Evolutionary conservation across 768 basidiomycete species (phyloP).

Genomic region (Tricholomella constricta): DNA sequence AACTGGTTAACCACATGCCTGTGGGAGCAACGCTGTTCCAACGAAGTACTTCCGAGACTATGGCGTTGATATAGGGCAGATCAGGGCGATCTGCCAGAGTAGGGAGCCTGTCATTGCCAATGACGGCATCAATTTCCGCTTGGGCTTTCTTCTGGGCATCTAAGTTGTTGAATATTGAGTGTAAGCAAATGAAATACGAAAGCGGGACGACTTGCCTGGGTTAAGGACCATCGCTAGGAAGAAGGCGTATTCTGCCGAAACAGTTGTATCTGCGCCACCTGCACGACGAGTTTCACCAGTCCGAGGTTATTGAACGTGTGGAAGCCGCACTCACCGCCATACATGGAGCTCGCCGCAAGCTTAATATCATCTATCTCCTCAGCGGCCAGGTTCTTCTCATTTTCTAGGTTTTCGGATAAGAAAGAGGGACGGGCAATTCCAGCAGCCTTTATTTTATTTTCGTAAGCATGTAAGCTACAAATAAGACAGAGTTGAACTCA

Average conservation of each 20-base stretch:
- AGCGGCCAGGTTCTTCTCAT: conserved; percentile 31
- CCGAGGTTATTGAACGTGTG: background rate
- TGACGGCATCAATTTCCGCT: conserved; percentile 49
- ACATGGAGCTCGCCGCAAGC: conserved; percentile 46
- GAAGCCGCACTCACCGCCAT: conserved; percentile 36
- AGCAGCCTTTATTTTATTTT: conserved; percentile 32
- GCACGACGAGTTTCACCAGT: background rate
- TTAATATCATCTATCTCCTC: conserved; percentile 42
- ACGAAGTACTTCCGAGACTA: conserved; percentile 25
- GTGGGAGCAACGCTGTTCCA: background rate
- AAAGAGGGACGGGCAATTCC: conserved; percentile 47
- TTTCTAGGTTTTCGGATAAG: conserved; percentile 42
- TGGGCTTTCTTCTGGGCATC: conserved; percentile 55
- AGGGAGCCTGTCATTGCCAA: conserved; percentile 40
- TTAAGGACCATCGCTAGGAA: background rate
- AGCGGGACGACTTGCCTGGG: background rate
- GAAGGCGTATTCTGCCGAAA: background rate
- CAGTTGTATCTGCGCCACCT: conserved; percentile 2
- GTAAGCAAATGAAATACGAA: background rate
- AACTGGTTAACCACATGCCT: conserved; percentile 5
- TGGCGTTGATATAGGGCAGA: conserved; percentile 50
- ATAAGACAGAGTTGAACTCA: conserved; percentile 21
- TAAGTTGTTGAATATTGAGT: background rate
- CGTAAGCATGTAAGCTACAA: background rate
- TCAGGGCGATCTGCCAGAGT: conserved; percentile 39